Evolutionary conservation across 2,329 filamentous ascomycete genomes (phyloP).

Genomic region (Beauveria medogensis): DNA sequence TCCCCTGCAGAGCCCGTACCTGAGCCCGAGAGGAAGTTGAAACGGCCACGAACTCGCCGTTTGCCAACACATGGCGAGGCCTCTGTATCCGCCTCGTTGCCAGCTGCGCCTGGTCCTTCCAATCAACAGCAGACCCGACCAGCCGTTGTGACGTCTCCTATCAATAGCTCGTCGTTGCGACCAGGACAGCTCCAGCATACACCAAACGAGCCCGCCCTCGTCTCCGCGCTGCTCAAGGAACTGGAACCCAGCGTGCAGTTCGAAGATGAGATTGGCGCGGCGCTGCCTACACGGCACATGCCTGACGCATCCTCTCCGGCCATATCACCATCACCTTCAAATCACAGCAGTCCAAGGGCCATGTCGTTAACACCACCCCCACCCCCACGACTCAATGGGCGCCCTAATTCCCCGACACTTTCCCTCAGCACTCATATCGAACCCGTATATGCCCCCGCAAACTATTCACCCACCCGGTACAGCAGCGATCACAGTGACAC

Average conservation of each 20-base stretch:
- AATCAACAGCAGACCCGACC: constrained; percentile 1
- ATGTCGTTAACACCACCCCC: constrained; percentile 64
- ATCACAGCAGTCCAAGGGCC: constrained; percentile 58
- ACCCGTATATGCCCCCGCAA: constrained; percentile 65
- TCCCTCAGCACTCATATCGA: constrained; percentile 64
- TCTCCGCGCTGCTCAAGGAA: constrained; percentile 81
- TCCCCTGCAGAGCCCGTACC: constrained; percentile 61
- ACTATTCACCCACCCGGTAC: constrained; percentile 56
- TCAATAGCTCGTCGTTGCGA: constrained; percentile 1
- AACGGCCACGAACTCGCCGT: constrained; percentile 74
- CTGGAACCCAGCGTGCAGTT: constrained; percentile 60
- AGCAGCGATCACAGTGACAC: constrained; percentile 40
- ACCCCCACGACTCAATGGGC: constrained; percentile 40
- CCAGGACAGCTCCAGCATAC: neutral
- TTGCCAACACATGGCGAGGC: constrained; percentile 42
- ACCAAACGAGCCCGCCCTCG: constrained; percentile 62
- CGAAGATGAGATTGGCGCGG: constrained; percentile 41
- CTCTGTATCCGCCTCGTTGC: constrained; percentile 32
- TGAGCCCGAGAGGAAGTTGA: constrained; percentile 74
- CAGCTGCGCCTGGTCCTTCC: constrained; percentile 21
- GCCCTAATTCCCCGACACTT: constrained; percentile 57
- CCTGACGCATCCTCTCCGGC: constrained; percentile 49
- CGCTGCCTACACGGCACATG: constrained; percentile 22
- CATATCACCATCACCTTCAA: constrained; percentile 56
- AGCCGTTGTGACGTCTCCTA: constrained; percentile 11